A percentile compares a stretch with the other conserved stretches of the same genome.
phyloP scores from a whole-genome alignment of 202 grass and related monocot species.

The Elaeis oleifera region DNA sequence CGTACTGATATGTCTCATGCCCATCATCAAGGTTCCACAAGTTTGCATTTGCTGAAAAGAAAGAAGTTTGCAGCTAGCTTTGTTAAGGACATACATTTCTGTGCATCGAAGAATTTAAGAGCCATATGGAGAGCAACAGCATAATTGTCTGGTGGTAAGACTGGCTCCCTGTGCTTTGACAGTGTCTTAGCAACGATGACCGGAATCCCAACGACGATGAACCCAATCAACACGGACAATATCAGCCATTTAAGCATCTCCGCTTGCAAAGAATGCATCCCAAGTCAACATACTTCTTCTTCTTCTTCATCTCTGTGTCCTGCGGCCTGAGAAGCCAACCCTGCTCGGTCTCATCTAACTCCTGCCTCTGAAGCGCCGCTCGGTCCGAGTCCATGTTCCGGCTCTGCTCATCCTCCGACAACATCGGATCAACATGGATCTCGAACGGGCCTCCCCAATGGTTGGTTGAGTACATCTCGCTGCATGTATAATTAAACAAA shows the following conservation, averaged over 20 bases:
- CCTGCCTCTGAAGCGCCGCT: background rate
- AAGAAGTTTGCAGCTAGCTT: too few species aligned
- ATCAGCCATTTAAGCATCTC: constrained; percentile 1
- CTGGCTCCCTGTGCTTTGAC: constrained; percentile 1
- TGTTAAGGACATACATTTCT: constrained; percentile 9
- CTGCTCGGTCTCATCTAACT: constrained; percentile 8
- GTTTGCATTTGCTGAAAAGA: too few species aligned
- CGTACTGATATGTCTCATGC: too few species aligned
- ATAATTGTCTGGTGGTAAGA: constrained; percentile 1
- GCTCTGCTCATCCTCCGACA: constrained; percentile 15
- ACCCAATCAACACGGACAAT: background rate
- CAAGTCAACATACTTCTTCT: constrained; percentile 8
- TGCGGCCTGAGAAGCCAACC: constrained; percentile 10
- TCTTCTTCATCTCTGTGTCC: constrained; percentile 4
- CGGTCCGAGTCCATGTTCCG: constrained; percentile 1
- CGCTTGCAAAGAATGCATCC: background rate
- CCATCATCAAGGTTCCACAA: too few species aligned
- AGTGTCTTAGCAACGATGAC: background rate
- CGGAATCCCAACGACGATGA: background rate
- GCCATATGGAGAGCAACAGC: constrained; percentile 2
- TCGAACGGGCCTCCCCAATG: constrained; percentile 25
- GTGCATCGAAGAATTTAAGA: constrained; percentile 23
- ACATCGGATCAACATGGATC: background rate
- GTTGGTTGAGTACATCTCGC: constrained; percentile 5
- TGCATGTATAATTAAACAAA: too few species aligned